Evolutionary conservation across 2,329 filamentous ascomycete species (phyloP).

Genomic region (Paecilomyces niveus): DNA sequence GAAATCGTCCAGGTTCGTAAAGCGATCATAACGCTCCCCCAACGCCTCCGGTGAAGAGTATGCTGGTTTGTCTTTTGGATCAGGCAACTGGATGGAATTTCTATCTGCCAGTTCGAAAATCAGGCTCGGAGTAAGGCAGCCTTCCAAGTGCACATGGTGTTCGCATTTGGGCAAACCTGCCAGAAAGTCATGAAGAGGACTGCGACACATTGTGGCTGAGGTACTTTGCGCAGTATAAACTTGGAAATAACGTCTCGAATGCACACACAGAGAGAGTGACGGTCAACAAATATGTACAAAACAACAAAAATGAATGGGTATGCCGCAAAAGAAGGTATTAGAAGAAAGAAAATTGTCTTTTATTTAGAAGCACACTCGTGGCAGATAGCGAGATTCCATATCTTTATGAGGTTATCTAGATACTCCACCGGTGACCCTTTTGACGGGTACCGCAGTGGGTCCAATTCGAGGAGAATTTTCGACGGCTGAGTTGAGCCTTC

Average conservation of each 20-base stretch:
- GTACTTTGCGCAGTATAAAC: background rate
- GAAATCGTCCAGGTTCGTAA: slow-evolving; percentile 69
- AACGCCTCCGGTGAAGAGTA: slow-evolving; percentile 57
- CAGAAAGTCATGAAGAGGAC: slow-evolving; percentile 53
- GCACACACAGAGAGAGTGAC: background rate
- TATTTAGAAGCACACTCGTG: background rate
- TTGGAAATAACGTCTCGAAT: background rate
- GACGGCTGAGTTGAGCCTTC: background rate
- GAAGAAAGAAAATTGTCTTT: background rate
- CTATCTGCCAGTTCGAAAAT: slow-evolving; percentile 62
- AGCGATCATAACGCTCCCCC: slow-evolving; percentile 56
- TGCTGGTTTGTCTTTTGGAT: slow-evolving; percentile 48
- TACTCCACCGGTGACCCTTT: background rate
- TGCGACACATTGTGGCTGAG: slow-evolving; percentile 46
- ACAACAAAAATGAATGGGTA: background rate
- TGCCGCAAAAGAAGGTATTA: background rate
- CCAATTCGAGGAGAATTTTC: background rate
- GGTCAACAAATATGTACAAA: background rate
- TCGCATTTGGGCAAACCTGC: slow-evolving; percentile 68
- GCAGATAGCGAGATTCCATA: background rate
- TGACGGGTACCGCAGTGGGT: background rate
- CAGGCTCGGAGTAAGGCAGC: slow-evolving; percentile 61
- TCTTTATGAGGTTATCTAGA: background rate
- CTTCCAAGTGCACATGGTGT: slow-evolving; percentile 75
- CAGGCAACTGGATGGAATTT: slow-evolving; percentile 58